Evolutionary conservation across 73 alveolate genomes (phyloP).

Genomic region (Uronychia setigera): DNA sequence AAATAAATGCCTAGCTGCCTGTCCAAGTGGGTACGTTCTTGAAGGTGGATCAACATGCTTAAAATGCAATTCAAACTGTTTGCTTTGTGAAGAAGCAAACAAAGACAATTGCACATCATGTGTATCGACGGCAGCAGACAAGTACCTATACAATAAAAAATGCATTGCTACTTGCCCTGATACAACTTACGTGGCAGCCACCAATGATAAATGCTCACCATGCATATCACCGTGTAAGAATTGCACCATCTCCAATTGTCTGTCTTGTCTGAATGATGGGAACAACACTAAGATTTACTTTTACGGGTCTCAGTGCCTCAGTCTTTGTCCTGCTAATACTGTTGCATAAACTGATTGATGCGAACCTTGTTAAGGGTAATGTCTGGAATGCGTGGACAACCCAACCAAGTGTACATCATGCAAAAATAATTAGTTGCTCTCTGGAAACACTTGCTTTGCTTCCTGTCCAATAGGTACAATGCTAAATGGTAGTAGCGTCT

Average conservation of each 20-base stretch:
- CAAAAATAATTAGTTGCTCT: not conserved
- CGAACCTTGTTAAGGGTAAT: not conserved
- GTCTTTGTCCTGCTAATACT: not conserved
- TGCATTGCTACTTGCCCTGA: constrained; percentile 7
- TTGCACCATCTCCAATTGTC: not conserved
- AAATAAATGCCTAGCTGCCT: not conserved
- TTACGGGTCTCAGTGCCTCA: not conserved
- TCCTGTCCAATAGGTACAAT: constrained; percentile 7
- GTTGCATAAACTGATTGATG: not conserved
- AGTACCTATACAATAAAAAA: not conserved
- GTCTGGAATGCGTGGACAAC: not conserved
- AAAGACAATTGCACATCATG: not conserved
- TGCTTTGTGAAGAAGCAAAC: not conserved
- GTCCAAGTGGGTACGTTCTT: not conserved
- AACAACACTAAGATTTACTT: not conserved
- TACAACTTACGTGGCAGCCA: not conserved
- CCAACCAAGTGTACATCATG: not conserved
- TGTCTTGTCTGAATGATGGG: not conserved
- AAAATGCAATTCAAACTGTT: not conserved
- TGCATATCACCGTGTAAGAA: not conserved
- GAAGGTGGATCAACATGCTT: constrained; percentile 2
- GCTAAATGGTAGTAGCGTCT: not conserved
- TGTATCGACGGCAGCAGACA: not conserved
- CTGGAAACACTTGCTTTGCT: not conserved
- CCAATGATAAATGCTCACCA: not conserved